A percentile compares a stretch with the other conserved stretches of the same genome.
Evolutionary conservation across 2,329 filamentous ascomycete species (phyloP).

Genomic region (Myrmaecium sp.): DNA sequence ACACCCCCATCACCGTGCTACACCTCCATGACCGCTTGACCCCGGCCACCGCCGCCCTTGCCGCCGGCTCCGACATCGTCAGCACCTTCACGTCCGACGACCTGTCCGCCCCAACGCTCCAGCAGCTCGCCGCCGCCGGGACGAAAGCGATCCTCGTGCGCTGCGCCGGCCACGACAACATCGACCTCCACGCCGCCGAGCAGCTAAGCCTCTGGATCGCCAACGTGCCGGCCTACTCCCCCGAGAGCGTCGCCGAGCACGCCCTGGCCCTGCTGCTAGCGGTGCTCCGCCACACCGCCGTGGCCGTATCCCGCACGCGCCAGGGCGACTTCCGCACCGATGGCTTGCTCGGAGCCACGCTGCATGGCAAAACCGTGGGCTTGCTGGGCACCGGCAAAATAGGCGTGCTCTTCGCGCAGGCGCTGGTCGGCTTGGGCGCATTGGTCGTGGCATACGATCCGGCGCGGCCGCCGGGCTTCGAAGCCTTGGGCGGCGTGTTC

Average conservation of each 20-base stretch:
- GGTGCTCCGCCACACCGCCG: slow-evolving; percentile 50
- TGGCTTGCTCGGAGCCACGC: slow-evolving; percentile 43
- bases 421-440: slow-evolving; percentile 50
- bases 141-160: slow-evolving; percentile 45
- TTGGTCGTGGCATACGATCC: slow-evolving; percentile 44
- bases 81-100: slow-evolving; percentile 55
- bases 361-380: slow-evolving; percentile 49
- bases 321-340: slow-evolving; percentile 53
- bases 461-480: slow-evolving; percentile 32
- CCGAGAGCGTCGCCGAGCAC: slow-evolving; percentile 54
- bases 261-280: slow-evolving; percentile 50
- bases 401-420: slow-evolving; percentile 42
- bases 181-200: slow-evolving; percentile 41
- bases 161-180: slow-evolving; percentile 53
- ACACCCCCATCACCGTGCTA: too few species aligned
- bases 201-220: slow-evolving; percentile 42
- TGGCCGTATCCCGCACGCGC: slow-evolving; percentile 49
- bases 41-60: slow-evolving; percentile 42
- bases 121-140: slow-evolving; percentile 31
- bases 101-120: slow-evolving; percentile 34
- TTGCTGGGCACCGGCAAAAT: slow-evolving; percentile 50
- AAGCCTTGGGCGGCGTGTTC: slow-evolving; percentile 34
- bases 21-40: too few species aligned
- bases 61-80: slow-evolving; percentile 36
- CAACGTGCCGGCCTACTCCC: slow-evolving; percentile 51